phyloP scores from a whole-genome alignment of 495 filamentous ascomycete genomes.

The Aspergillus haitiensis region DNA sequence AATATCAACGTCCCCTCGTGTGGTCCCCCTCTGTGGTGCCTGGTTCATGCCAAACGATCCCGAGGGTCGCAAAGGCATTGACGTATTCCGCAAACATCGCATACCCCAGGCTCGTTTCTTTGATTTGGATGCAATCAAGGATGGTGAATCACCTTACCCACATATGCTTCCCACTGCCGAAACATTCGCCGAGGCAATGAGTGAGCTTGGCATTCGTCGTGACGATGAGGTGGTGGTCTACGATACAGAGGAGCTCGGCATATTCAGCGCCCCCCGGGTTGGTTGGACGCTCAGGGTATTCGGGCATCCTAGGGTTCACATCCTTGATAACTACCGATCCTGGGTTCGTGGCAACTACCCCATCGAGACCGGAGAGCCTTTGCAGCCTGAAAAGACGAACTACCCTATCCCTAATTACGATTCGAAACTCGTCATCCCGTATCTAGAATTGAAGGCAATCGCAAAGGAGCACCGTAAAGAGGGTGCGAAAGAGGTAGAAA shows the following conservation, averaged over 20 bases:
- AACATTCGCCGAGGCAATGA: conserved; percentile 84
- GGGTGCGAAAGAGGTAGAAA: conserved; percentile 76
- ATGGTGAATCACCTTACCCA: conserved; percentile 82
- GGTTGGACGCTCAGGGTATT: conserved; percentile 91
- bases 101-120: conserved; percentile 95
- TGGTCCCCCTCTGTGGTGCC: conserved; percentile 84
- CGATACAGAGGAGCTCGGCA: conserved; percentile 81
- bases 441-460: conserved; percentile 76
- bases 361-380: conserved; percentile 73
- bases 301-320: conserved; percentile 84
- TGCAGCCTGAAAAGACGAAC: conserved; percentile 52
- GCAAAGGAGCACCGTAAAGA: conserved; percentile 75
- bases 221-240: conserved; percentile 94
- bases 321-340: conserved; percentile 90
- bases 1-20: conserved; percentile 73
- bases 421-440: conserved; percentile 60
- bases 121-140: conserved; percentile 87
- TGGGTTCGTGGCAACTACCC: conserved; percentile 84
- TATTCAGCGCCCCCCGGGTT: conserved; percentile 90
- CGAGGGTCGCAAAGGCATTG: conserved; percentile 67
- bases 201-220: conserved; percentile 74
- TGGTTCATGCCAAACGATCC: conserved; percentile 96
- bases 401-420: conserved; percentile 59
- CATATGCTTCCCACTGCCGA: conserved; percentile 91
- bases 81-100: conserved; percentile 71